Percentiles rank a stretch among this genome's conserved stretches.
Conservation (phyloP, 2,329 filamentous ascomycete genomes). For the Fusarium sublunatum region DNA sequence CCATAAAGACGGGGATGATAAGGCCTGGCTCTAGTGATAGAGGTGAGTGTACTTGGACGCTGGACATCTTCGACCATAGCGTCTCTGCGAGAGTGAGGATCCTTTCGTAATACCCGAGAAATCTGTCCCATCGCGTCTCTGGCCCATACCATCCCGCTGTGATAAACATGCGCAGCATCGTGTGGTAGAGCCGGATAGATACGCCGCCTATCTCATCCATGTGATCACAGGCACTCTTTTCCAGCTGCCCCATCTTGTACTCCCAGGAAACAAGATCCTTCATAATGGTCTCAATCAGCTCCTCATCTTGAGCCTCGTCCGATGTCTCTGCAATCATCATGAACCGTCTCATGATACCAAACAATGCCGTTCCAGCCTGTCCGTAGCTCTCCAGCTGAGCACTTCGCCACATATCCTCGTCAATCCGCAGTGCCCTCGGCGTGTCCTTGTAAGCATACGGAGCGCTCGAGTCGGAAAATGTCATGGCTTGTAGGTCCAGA, state of each 20-base stretch:
- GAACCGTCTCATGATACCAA: slow-evolving; percentile 36
- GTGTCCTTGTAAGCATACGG: slow-evolving; percentile 46
- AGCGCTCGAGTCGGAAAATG: slow-evolving; percentile 48
- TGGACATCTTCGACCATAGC: slow-evolving; percentile 29
- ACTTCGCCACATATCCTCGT: slow-evolving; percentile 18
- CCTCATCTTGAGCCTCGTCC: neutral
- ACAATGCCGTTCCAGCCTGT: slow-evolving; percentile 39
- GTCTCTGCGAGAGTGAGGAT: slow-evolving; percentile 38
- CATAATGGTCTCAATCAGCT: slow-evolving; percentile 7
- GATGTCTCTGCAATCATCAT: slow-evolving; percentile 36
- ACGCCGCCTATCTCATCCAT: slow-evolving; percentile 31
- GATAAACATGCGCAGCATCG: slow-evolving; percentile 37
- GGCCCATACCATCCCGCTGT: slow-evolving; percentile 36
- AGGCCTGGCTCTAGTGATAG: slow-evolving; percentile 50
- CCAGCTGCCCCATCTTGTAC: slow-evolving; percentile 41
- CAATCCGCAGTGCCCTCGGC: slow-evolving; percentile 25
- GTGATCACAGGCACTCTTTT: slow-evolving; percentile 12
- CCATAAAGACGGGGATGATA: slow-evolving; percentile 47
- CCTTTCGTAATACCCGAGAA: slow-evolving; percentile 47
- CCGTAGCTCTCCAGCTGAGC: slow-evolving; percentile 34
- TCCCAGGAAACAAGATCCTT: slow-evolving; percentile 40
- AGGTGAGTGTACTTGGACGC: slow-evolving; percentile 28
- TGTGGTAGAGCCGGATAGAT: slow-evolving; percentile 48
- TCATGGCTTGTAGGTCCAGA: slow-evolving; percentile 51
- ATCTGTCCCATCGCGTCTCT: slow-evolving; percentile 47